phyloP scores from a whole-genome alignment of 441 rosid genomes.

The Jatropha multifida region DNA sequence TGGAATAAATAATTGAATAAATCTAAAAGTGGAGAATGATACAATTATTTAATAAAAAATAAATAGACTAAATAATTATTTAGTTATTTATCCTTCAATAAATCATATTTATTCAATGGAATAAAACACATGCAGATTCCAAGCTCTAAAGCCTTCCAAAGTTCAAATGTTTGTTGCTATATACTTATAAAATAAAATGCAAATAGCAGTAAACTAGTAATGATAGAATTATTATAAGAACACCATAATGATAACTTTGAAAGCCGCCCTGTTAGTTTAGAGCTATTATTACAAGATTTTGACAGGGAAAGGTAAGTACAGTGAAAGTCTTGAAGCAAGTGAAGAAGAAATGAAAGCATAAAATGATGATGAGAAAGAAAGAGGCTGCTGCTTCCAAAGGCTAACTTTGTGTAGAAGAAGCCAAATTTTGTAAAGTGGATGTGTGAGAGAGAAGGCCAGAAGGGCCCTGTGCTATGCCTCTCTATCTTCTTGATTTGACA shows the following conservation, averaged over 20 bases:
- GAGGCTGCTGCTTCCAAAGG: slow-evolving; percentile 23
- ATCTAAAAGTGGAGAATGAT: too few species aligned
- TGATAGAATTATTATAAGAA: slow-evolving; percentile 24
- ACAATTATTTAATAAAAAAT: too few species aligned
- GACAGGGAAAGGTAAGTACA: background rate
- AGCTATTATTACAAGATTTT: background rate
- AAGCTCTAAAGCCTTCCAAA: too few species aligned
- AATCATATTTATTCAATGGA: too few species aligned
- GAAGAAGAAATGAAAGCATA: background rate
- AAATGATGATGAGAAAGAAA: slow-evolving; percentile 12
- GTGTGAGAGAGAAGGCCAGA: background rate
- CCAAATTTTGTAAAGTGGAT: slow-evolving; percentile 22
- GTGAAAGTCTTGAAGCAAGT: slow-evolving; percentile 1
- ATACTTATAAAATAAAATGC: background rate
- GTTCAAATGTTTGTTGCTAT: too few species aligned
- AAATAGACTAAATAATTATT: too few species aligned
- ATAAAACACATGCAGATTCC: too few species aligned
- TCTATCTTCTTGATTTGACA: slow-evolving; percentile 19
- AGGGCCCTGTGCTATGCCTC: background rate
- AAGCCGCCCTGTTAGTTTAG: slow-evolving; percentile 29
- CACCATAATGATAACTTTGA: slow-evolving; percentile 24
- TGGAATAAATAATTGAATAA: too few species aligned
- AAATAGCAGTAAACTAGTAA: background rate
- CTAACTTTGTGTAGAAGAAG: slow-evolving; percentile 35
- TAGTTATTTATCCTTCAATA: too few species aligned